A percentile compares a stretch with the other conserved stretches of the same genome.
Evolutionary conservation across 2,329 filamentous ascomycete genomes (phyloP).

Genomic region (Alternaria panax): DNA sequence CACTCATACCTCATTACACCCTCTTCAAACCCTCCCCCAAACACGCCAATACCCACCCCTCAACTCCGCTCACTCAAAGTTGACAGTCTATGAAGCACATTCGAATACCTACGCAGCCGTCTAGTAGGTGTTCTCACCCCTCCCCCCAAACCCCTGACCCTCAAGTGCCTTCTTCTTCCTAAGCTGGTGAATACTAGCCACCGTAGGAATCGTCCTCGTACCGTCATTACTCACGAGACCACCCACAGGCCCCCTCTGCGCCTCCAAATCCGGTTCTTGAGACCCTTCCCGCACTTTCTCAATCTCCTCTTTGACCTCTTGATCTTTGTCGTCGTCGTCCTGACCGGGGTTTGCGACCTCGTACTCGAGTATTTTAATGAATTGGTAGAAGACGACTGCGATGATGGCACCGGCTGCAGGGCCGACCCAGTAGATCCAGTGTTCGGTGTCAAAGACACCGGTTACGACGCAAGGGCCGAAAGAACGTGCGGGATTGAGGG

Average conservation of each 20-base stretch:
- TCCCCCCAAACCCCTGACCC: conserved; percentile 11
- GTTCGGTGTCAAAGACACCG: conserved; percentile 52
- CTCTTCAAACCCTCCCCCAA: not conserved
- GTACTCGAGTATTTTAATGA: conserved; percentile 55
- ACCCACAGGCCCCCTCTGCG: not conserved
- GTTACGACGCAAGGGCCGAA: conserved; percentile 56
- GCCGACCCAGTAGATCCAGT: conserved; percentile 61
- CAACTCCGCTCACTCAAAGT: not conserved
- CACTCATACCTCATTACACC: not conserved
- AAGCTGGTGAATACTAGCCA: not conserved
- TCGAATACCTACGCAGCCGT: not conserved
- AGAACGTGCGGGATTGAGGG: conserved; percentile 56
- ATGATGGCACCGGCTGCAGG: conserved; percentile 54
- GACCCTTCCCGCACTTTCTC: conserved; percentile 19
- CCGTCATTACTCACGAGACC: not conserved
- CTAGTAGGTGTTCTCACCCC: conserved; percentile 6
- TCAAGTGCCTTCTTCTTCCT: conserved; percentile 1
- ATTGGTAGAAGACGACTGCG: conserved; percentile 58
- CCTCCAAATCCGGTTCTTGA: conserved; percentile 4
- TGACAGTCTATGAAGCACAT: not conserved
- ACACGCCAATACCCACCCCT: not conserved
- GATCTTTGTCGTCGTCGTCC: conserved; percentile 41
- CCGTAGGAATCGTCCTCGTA: not conserved
- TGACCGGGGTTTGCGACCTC: conserved; percentile 49
- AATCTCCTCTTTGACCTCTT: conserved; percentile 25